These are phyloP conservation scores for Asparagopsis taxiformis DNA, from an alignment of 31 red algal species.

Conservation along the genomic window DNA sequence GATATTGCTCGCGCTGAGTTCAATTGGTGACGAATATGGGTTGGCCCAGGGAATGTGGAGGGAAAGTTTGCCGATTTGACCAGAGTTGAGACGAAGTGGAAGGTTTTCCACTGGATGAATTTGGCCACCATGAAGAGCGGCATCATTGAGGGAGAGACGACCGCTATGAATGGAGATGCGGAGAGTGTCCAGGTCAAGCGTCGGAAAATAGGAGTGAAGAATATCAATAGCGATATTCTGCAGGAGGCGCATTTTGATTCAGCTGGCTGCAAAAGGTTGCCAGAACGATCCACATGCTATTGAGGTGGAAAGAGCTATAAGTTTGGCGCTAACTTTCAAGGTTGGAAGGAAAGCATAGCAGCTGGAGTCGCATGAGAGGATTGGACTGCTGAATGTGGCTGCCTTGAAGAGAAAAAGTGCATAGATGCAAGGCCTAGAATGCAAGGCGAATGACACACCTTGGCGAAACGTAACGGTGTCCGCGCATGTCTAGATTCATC, in stretches of 20 bases:
- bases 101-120: constrained; percentile 6
- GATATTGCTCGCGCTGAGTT: constrained; percentile 15
- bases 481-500: too few relatives aligned
- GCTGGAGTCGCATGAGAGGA: too few relatives aligned
- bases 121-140: constrained; percentile 21
- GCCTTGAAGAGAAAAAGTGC: too few relatives aligned
- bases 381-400: too few relatives aligned
- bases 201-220: constrained; percentile 35
- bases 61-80: constrained; percentile 21
- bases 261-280: background rate
- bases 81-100: constrained; percentile 22
- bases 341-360: too few relatives aligned
- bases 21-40: constrained; percentile 39
- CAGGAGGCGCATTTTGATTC: constrained; percentile 40
- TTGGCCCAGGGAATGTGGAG: constrained; percentile 48
- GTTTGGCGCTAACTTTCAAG: too few relatives aligned
- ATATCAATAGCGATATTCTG: constrained; percentile 43
- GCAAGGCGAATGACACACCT: too few relatives aligned
- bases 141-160: constrained; percentile 32
- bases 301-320: too few relatives aligned
- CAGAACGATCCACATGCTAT: too few relatives aligned
- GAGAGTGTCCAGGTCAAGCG: constrained; percentile 31
- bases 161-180: constrained; percentile 40
- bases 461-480: too few relatives aligned
- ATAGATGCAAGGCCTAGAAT: too few relatives aligned